phyloP scores from a whole-genome alignment of 768 basidiomycete species.

The Hydnomerulius pinastri region DNA sequence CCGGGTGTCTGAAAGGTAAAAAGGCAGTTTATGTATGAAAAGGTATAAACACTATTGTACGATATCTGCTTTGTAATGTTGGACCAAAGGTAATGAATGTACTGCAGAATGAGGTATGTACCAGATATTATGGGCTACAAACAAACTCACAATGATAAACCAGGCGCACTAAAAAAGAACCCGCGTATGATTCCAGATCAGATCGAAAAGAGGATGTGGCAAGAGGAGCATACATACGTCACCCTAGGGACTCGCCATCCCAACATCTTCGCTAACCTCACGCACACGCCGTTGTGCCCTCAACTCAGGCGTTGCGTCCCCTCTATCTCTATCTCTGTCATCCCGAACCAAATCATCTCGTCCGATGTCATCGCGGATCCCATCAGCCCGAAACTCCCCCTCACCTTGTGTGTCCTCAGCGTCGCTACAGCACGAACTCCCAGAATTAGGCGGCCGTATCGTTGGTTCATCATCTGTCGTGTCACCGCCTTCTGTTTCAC shows the following conservation, averaged over 20 bases:
- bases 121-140: conserved; percentile 25
- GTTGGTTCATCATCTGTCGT: conserved; percentile 84
- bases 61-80: conserved; percentile 20
- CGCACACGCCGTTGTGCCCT: conserved; percentile 30
- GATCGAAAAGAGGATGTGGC: background rate
- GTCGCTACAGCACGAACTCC: conserved; percentile 40
- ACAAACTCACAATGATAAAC: conserved; percentile 8
- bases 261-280: conserved; percentile 33
- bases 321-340: conserved; percentile 29
- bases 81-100: conserved; percentile 4
- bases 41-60: conserved; percentile 36
- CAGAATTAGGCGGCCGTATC: conserved; percentile 56
- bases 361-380: conserved; percentile 7
- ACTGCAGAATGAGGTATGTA: conserved; percentile 26
- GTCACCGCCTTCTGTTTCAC: conserved; percentile 54
- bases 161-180: conserved; percentile 12
- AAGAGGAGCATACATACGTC: background rate
- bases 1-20: too few species aligned
- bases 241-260: conserved; percentile 32
- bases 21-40: conserved; percentile 2
- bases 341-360: conserved; percentile 9
- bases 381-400: conserved; percentile 27
- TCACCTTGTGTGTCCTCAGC: conserved; percentile 36
- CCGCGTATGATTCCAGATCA: background rate
- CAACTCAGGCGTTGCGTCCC: conserved; percentile 34